Conservation (phyloP, 169 alveolate species). For the Plasmodium fragile region DNA sequence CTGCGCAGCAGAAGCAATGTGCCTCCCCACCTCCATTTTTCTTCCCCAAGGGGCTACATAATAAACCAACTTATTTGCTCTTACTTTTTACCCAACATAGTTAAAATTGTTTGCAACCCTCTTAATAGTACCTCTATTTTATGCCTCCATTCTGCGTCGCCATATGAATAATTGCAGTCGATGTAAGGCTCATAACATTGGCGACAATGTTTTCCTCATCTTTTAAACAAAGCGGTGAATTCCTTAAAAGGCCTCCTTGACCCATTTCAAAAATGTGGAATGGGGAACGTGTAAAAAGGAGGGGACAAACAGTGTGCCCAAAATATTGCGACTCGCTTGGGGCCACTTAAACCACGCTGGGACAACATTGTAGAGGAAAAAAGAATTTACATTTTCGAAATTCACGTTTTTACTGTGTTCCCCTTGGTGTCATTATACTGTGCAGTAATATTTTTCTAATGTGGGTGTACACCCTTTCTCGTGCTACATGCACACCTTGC, state of each 20-base stretch:
- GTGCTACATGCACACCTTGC: background rate
- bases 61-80: background rate
- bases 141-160: background rate
- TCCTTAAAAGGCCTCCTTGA: background rate
- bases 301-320: background rate
- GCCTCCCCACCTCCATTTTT: background rate
- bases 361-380: background rate
- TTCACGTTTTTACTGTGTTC: background rate
- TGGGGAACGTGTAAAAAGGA: background rate
- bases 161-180: background rate
- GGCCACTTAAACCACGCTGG: background rate
- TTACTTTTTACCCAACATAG: background rate
- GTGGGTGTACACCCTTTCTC: background rate
- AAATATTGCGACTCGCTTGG: background rate
- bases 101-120: background rate
- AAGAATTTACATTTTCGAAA: background rate
- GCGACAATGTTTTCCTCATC: background rate
- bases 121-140: background rate
- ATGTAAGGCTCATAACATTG: background rate
- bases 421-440: background rate
- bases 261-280: background rate
- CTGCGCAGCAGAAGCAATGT: background rate
- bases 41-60: background rate
- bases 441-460: background rate
- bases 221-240: background rate